phyloP scores from a whole-genome alignment of 2,329 filamentous ascomycete genomes.

The Sporothrix globosa region DNA sequence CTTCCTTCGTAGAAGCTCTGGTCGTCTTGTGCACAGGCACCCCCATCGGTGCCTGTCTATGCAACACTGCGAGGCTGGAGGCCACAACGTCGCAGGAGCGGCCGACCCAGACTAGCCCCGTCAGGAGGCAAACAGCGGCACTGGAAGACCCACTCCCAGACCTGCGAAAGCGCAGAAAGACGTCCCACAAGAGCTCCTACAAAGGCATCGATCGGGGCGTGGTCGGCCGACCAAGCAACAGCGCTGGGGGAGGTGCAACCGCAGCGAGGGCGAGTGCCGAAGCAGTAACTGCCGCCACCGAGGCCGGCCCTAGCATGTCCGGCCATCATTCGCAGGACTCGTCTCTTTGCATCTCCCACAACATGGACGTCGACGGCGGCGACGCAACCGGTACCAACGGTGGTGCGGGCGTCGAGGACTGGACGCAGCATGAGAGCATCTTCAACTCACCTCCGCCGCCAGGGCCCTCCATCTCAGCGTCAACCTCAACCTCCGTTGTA shows the following conservation, averaged over 20 bases:
- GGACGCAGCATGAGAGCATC: conserved; percentile 21
- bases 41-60: neutral
- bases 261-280: neutral
- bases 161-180: conserved; percentile 23
- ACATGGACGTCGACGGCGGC: conserved; percentile 33
- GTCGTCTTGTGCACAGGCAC: neutral
- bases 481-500: neutral
- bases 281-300: neutral
- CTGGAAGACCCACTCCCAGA: neutral
- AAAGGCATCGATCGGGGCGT: too few relatives aligned
- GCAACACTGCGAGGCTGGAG: conserved; percentile 21
- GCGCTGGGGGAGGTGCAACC: neutral
- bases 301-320: conserved; percentile 6
- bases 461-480: neutral
- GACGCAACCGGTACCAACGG: neutral
- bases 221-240: neutral
- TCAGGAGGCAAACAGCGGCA: neutral
- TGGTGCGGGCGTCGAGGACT: conserved; percentile 25
- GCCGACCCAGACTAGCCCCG: neutral
- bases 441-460: conserved; percentile 8
- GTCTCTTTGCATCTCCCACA: neutral
- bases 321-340: neutral
- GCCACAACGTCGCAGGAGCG: neutral
- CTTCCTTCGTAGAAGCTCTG: neutral
- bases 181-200: neutral